phyloP scores from a whole-genome alignment of 129 eudicot genomes.

The Flaveria robusta region DNA sequence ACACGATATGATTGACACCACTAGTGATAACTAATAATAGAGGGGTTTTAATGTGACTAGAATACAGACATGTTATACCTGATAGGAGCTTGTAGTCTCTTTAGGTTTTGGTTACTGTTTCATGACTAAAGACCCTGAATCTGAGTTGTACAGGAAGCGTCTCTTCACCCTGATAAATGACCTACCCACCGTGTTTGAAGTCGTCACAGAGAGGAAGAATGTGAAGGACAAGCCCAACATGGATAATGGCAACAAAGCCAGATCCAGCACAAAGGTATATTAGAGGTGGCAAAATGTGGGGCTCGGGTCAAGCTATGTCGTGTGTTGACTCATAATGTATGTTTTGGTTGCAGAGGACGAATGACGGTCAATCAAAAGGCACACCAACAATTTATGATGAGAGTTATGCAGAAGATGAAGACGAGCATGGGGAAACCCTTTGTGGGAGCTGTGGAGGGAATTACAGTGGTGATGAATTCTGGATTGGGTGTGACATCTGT shows the following conservation, averaged over 20 bases:
- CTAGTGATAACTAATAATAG: no score
- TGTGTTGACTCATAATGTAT: not conserved
- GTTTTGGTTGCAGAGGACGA: constrained; percentile 50
- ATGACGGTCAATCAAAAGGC: constrained; percentile 53
- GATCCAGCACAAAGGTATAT: constrained; percentile 57
- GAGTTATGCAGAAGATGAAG: constrained; percentile 64
- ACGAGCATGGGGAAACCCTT: constrained; percentile 72
- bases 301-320: not conserved
- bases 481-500: constrained; percentile 83
- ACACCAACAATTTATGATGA: constrained; percentile 49
- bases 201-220: constrained; percentile 60
- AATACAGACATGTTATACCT: no score
- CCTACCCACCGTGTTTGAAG: constrained; percentile 73
- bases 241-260: constrained; percentile 69
- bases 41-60: no score
- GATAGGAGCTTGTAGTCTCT: no score
- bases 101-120: no score
- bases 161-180: constrained; percentile 71
- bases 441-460: constrained; percentile 82
- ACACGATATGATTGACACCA: no score
- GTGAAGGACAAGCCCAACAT: constrained; percentile 58
- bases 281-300: not conserved
- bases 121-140: no score
- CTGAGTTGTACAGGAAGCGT: constrained; percentile 52
- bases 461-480: constrained; percentile 74